Conservation (phyloP, 495 filamentous ascomycete genomes). For the Xylaria intraflava region DNA sequence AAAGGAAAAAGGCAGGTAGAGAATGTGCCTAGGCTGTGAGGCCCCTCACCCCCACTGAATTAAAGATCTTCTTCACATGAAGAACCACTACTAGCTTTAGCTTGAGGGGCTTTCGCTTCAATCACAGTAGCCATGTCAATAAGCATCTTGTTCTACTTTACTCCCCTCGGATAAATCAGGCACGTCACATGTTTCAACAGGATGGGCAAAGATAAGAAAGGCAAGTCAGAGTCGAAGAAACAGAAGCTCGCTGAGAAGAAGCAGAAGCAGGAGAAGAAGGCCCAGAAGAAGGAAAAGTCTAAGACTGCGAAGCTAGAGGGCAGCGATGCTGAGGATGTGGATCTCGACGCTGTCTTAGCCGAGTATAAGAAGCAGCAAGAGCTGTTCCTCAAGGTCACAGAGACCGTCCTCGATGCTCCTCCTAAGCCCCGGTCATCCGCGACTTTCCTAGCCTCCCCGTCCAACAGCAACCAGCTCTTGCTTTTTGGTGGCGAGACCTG, state of each 20-base stretch:
- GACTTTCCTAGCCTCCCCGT: constrained; percentile 74
- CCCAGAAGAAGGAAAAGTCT: constrained; percentile 55
- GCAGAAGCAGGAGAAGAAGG: constrained; percentile 57
- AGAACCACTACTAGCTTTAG: too few species aligned
- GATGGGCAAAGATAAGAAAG: constrained; percentile 54
- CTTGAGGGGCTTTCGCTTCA: too few species aligned
- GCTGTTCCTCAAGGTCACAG: constrained; percentile 87
- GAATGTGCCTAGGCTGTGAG: too few species aligned
- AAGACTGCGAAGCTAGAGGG: constrained; percentile 52
- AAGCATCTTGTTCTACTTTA: not conserved
- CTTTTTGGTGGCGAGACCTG: constrained; percentile 78
- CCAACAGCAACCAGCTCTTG: constrained; percentile 81
- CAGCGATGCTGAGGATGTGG: constrained; percentile 84
- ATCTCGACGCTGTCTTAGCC: constrained; percentile 92
- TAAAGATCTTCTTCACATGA: too few species aligned
- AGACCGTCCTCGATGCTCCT: constrained; percentile 60
- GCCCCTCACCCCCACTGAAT: too few species aligned
- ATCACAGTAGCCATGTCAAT: too few species aligned
- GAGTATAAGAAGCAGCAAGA: constrained; percentile 83
- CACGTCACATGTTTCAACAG: not conserved
- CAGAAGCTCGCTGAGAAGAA: constrained; percentile 57
- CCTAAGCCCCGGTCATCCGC: constrained; percentile 72
- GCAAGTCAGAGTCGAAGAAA: constrained; percentile 54
- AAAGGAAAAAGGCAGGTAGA: too few species aligned
- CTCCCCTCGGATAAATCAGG: not conserved